Conservation (phyloP, 768 basidiomycete genomes). For the Boletellus ananas region DNA sequence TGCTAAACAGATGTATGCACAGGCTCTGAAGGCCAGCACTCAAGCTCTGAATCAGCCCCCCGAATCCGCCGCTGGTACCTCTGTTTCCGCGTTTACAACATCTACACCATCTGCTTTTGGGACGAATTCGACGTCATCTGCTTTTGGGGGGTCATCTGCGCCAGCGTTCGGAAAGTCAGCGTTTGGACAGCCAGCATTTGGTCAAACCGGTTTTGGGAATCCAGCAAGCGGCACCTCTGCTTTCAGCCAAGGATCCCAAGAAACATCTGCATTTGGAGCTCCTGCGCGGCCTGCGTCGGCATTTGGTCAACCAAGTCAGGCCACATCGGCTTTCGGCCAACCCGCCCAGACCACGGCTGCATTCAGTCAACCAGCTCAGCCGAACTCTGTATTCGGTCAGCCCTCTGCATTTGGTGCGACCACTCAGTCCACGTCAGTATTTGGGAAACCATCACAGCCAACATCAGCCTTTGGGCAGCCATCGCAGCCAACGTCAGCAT, state of each 20-base stretch:
- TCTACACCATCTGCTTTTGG: slow-evolving; percentile 40
- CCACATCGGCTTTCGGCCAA: slow-evolving; percentile 37
- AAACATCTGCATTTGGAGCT: slow-evolving; percentile 36
- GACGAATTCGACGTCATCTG: slow-evolving; percentile 24
- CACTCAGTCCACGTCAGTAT: slow-evolving; percentile 27
- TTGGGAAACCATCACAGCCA: slow-evolving; percentile 27
- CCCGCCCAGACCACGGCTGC: slow-evolving; percentile 23
- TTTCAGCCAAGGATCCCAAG: slow-evolving; percentile 27
- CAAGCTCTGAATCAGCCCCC: slow-evolving; percentile 10
- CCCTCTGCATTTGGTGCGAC: slow-evolving; percentile 34
- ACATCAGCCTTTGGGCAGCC: slow-evolving; percentile 25
- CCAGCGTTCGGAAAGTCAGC: slow-evolving; percentile 28
- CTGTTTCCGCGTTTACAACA: slow-evolving; percentile 22
- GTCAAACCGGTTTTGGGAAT: slow-evolving; percentile 30
- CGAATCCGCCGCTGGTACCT: slow-evolving; percentile 6
- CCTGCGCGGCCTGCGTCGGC: slow-evolving; percentile 30
- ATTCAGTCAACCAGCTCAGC: slow-evolving; percentile 33
- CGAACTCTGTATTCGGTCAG: slow-evolving; percentile 36
- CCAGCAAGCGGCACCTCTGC: slow-evolving; percentile 13
- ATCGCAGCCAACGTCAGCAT: slow-evolving; percentile 29
- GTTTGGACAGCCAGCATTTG: slow-evolving; percentile 37
- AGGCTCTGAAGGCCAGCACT: slow-evolving; percentile 45
- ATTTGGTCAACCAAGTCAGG: slow-evolving; percentile 38
- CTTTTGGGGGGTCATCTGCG: slow-evolving; percentile 31
- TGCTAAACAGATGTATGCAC: slow-evolving; percentile 45